Percentiles rank a stretch among this genome's conserved stretches.
Evolutionary conservation across 768 basidiomycete species (phyloP).

Genomic region (Mycena indigotica): DNA sequence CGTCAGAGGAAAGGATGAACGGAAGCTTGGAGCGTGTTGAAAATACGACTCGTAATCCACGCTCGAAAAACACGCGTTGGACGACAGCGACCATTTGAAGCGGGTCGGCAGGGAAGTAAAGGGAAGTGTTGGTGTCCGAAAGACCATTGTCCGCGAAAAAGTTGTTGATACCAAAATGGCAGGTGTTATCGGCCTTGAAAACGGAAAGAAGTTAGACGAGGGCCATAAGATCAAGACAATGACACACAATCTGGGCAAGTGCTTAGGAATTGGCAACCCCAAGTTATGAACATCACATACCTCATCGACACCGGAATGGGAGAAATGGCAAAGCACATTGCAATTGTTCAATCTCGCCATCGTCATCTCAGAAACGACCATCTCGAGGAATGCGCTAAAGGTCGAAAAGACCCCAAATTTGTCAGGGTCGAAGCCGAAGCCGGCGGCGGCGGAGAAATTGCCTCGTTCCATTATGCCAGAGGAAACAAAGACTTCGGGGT

Average conservation of each 20-base stretch:
- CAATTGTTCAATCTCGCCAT: constrained; percentile 90
- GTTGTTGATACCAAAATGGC: constrained; percentile 78
- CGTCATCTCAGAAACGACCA: constrained; percentile 85
- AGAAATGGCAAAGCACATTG: constrained; percentile 88
- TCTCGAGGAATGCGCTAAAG: constrained; percentile 90
- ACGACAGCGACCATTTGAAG: constrained; percentile 80
- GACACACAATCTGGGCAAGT: no score
- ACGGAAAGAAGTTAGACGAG: not conserved
- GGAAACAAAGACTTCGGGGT: constrained; percentile 83
- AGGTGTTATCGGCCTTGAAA: constrained; percentile 43
- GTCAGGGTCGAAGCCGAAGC: constrained; percentile 80
- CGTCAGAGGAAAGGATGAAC: constrained; percentile 78
- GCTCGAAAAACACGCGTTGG: constrained; percentile 80
- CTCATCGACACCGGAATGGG: constrained; percentile 84
- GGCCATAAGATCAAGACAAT: constrained; percentile 37
- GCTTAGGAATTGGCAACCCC: no score
- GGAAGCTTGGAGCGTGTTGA: constrained; percentile 90
- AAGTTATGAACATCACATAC: no score
- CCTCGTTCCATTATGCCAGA: constrained; percentile 87
- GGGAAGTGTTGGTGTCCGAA: constrained; percentile 71
- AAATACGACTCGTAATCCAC: constrained; percentile 82
- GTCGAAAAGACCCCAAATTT: constrained; percentile 90
- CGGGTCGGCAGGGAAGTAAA: constrained; percentile 89
- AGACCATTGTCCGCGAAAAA: constrained; percentile 90
- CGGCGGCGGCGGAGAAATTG: constrained; percentile 82